Evolutionary conservation across 176 grass and related monocot genomes (phyloP), one percentile per base, ranked within the genome.

Genomic region (Cymbopogon citratus): DNA sequence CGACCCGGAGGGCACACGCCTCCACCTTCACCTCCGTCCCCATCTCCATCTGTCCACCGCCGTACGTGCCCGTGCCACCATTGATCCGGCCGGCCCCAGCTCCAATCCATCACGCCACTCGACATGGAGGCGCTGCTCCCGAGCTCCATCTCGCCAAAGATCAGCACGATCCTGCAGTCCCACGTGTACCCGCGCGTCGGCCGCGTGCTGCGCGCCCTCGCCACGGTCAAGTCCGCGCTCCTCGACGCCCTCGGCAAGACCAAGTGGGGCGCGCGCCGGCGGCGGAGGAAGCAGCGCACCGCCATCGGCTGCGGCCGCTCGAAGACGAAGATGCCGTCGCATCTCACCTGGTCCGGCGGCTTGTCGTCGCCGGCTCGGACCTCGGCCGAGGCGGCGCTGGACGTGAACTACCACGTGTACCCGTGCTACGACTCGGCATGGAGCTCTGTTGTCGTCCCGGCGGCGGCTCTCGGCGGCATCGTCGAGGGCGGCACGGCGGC

Each of bases 171-270:
- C 45, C 77, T 93, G 78, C 88, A 90, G 29, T 82, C 85, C 36
- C 85, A 87, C 52, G 81, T 88, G 78, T 87, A 90, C 68, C 85
- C 78, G 14, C 85, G 87, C 8, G 78, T 85, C 9, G 85, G 82
- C 67, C 81, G 69, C 40, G 85, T 90, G 45, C 83, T 87, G 69
- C 88, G 80, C 12, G 73, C 73, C 23, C 88, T 93, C n/a, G 88
- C 82, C 43, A 46, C 69, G 79, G 79, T 93, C 84, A 93, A 85
- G 80, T 90, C 87, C 16, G 15, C 85, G 40, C 38, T 93, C 78
- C 61, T 83, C n/a, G 74, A 83, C 54, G 81, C 87, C 14, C 31
- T 90, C 40, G 31, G 52, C 83, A 85, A 79, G 77, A 79, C 84
- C 61, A 87, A 64, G 64, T 82, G 73, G 31, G 33, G 43, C 6